These are phyloP conservation scores for Leucosporidium yakuticum DNA, from an alignment of 768 basidiomycete genomes.

Conservation along the genomic window DNA sequence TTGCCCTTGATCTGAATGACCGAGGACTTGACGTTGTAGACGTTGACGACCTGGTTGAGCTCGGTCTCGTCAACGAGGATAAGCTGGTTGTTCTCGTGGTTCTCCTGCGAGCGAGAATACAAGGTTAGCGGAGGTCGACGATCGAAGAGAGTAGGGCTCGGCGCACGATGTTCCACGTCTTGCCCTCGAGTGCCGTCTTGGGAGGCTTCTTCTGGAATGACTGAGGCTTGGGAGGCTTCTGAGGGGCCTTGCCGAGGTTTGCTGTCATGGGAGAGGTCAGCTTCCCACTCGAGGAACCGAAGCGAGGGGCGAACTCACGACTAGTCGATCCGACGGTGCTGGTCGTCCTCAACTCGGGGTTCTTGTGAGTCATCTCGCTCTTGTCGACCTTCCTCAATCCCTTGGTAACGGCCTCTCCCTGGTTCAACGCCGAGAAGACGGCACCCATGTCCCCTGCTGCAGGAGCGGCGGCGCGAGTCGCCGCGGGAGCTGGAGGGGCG, in stretches of 20 bases:
- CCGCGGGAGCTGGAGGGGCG: constrained; percentile 34
- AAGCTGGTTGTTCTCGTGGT: constrained; percentile 71
- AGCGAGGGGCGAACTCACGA: constrained; percentile 14
- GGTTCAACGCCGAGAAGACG: constrained; percentile 85
- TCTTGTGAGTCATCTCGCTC: constrained; percentile 99
- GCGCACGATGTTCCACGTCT: constrained; percentile 84
- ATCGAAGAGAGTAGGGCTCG: constrained; percentile 8
- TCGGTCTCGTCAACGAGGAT: constrained; percentile 70
- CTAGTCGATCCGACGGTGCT: constrained; percentile 52
- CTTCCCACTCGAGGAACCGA: neutral
- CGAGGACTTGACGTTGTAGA: constrained; percentile 83
- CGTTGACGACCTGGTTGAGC: constrained; percentile 74
- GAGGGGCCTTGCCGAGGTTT: constrained; percentile 10
- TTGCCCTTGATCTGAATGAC: constrained; percentile 84
- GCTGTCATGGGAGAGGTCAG: neutral
- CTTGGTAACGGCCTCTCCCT: constrained; percentile 82
- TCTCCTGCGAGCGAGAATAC: constrained; percentile 58
- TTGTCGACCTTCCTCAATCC: constrained; percentile 87
- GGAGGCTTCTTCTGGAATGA: constrained; percentile 84
- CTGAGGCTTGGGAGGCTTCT: constrained; percentile 69
- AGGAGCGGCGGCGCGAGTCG: constrained; percentile 49
- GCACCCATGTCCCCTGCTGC: constrained; percentile 50
- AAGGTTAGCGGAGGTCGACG: neutral
- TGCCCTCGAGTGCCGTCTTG: constrained; percentile 82
- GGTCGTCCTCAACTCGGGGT: constrained; percentile 68